Base-by-base conservation (phyloP, 1,284 basidiomycete genomes). In the Cystobasidiaceae sp. region DNA sequence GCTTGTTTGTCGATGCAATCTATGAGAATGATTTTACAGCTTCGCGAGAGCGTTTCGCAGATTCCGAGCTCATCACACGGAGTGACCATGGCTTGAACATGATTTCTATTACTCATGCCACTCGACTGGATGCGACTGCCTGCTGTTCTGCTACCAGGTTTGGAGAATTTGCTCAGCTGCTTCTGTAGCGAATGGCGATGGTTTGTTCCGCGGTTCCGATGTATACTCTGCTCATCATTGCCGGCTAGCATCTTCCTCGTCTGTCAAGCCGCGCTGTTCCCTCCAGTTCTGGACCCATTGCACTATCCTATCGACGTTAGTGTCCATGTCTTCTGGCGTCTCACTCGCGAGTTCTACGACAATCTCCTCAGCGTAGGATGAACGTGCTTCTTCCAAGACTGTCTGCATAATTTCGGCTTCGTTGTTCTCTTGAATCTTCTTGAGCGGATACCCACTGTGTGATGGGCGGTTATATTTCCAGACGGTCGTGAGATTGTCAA, bases 341-440 rank as follows among this genome's bases (percentile, higher is more conserved):
- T 94, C 88, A 74, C 89, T 92, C 68, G 81, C 78, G 25, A 98
- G 81, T 75, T 92, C 90, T 23, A 97, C 87, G 32, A 98, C 83
- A 69, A 94, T 89, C 76, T 91, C 87, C 23, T 82, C 76, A 0
- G 86, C 83, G 77, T 97, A 99, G 0, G 89, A 89, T 41, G 86
- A 84, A 37, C 85, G 82, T 2, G 94, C 93, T 76, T 98, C 94
- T 46, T 90, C 88, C 8, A 89, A 79, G 25, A 96, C 87, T 34
- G 93, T 86, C 74, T 90, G 83, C 93, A 98, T 97, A 75, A 99
- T 98, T 78, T 99, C 94, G 8, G 93, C 93, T 72, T 93, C 87
- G 78, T 98, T 94, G 77, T 99, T 99, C 78, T 98, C 96, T 75
- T 93, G 88, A 9, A 98, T 91, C 79, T 99, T 99, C 75, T 90